These are phyloP conservation scores for Mangifera indica DNA, from an alignment of 345 rosid species.

Conservation along the genomic window DNA sequence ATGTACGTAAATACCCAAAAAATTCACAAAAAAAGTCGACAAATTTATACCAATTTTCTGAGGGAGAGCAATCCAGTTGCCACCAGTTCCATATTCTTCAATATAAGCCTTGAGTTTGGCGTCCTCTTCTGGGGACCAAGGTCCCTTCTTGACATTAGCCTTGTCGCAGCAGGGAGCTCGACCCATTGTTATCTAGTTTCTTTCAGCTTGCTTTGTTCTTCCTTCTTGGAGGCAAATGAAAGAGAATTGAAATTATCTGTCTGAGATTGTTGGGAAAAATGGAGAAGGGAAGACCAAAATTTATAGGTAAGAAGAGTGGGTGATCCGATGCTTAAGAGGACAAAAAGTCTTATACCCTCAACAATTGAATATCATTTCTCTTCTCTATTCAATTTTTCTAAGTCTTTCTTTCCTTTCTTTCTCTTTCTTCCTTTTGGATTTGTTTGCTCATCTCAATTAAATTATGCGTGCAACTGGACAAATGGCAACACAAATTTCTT, in stretches of 20 bases:
- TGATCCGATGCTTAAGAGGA: slow-evolving; percentile 32
- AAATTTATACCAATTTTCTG: slow-evolving; percentile 74
- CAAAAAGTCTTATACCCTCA: slow-evolving; percentile 38
- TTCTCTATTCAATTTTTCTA: slow-evolving; percentile 51
- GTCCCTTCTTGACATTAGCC: slow-evolving; percentile 89
- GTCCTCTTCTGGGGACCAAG: slow-evolving; percentile 99
- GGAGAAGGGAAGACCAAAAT: slow-evolving; percentile 31
- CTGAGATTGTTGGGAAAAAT: slow-evolving; percentile 24
- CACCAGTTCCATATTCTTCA: slow-evolving; percentile 79
- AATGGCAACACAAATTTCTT: slow-evolving; percentile 33
- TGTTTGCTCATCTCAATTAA: slow-evolving; percentile 45
- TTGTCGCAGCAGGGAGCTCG: slow-evolving; percentile 99
- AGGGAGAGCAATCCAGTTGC: slow-evolving; percentile 98
- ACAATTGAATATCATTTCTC: slow-evolving; percentile 34
- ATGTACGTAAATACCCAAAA: neutral
- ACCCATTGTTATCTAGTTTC: slow-evolving; percentile 49
- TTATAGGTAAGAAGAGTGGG: slow-evolving; percentile 44
- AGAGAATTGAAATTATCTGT: neutral
- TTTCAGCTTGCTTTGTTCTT: slow-evolving; percentile 13
- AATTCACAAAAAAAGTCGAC: neutral
- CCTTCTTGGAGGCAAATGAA: slow-evolving; percentile 7
- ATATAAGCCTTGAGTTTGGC: slow-evolving; percentile 87
- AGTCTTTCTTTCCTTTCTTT: slow-evolving; percentile 16
- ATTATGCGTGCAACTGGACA: slow-evolving; percentile 32
- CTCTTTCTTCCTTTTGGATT: slow-evolving; percentile 64